Evolutionary conservation across 805 yeast species (phyloP), one percentile per base, ranked within the genome.

Genomic region (Yarrowia keelungensis): DNA sequence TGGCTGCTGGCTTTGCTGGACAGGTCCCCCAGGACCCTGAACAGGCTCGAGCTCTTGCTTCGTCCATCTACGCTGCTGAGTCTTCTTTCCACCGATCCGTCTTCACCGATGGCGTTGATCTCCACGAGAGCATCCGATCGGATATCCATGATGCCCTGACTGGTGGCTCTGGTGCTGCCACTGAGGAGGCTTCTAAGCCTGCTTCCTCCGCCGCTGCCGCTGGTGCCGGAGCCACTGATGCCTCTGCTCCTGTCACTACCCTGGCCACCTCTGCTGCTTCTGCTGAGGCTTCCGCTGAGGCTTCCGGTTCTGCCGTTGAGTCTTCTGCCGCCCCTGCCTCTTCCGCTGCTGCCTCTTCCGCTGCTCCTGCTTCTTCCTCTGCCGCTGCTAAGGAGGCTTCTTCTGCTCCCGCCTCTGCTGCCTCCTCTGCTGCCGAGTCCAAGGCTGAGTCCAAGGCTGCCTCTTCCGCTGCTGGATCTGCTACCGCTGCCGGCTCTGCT

Each of bases 81-180:
- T 51, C 58, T 1, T 36, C 58, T n/a, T 51, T 36, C 58, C 58
- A 51, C 14, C 42, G 58, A 19, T 51, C 58, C 8, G 39, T 51
- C 26, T 16, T 15, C 43, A 15, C 43, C 16, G 43, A 51, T 3
- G 58, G 58, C 8, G 58, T 16, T 8, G 32, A 36, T 5, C 58
- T 51, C 11, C 43, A 51, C 15, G 43, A 51, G 43, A 51, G 58
- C 12, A 36, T 51, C n/a, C 41, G 58, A 4, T 51, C 58, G 8
- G 43, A 51, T 22, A 8, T 51, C 19, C 58, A 36, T 8, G 26
- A 35, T 14, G 58, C 58, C n/a, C 10, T 51, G 1, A 51, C 58
- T 19, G 58, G 41, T 8, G 38, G 19, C 11, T 16, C 43, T 16
- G 58, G 43, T 1, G 42, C 58, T 36, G 58, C 58, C 12, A 38